A percentile compares a stretch with the other conserved stretches of the same genome.
Evolutionary conservation across 2,329 filamentous ascomycete genomes (phyloP).

Genomic region (Colletotrichum sp.): DNA sequence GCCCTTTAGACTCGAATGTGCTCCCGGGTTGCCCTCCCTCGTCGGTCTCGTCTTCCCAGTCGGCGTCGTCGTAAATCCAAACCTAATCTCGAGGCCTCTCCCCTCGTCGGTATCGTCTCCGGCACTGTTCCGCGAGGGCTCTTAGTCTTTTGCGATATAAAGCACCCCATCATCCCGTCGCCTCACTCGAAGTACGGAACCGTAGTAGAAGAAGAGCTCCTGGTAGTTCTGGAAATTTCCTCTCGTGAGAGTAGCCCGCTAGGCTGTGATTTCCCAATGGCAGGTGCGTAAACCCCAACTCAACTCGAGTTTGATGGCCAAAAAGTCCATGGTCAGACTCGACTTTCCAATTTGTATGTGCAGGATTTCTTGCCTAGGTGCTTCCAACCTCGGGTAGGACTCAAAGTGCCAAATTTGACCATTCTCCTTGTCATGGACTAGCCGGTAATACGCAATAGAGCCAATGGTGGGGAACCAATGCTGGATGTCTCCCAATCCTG

Average conservation of each 20-base stretch:
- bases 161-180: accelerated
- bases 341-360: not conserved
- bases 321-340: not conserved
- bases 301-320: not conserved
- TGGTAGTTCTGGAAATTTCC: not conserved
- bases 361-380: not conserved
- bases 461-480: no score
- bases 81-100: accelerated
- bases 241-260: not conserved
- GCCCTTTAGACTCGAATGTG: not conserved
- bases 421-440: not conserved
- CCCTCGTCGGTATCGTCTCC: accelerated
- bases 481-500: not conserved
- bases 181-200: not conserved
- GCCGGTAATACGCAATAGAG: not conserved
- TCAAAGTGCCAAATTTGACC: not conserved
- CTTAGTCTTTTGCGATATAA: not conserved
- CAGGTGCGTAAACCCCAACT: not conserved
- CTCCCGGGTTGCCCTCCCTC: accelerated
- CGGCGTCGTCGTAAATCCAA: not conserved
- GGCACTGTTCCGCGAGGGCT: accelerated
- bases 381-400: not conserved
- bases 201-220: not conserved
- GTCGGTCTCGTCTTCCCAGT: not conserved
- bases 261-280: not conserved